phyloP scores from a whole-genome alignment of 2,329 filamentous ascomycete genomes.

The Neonectria sp. region DNA sequence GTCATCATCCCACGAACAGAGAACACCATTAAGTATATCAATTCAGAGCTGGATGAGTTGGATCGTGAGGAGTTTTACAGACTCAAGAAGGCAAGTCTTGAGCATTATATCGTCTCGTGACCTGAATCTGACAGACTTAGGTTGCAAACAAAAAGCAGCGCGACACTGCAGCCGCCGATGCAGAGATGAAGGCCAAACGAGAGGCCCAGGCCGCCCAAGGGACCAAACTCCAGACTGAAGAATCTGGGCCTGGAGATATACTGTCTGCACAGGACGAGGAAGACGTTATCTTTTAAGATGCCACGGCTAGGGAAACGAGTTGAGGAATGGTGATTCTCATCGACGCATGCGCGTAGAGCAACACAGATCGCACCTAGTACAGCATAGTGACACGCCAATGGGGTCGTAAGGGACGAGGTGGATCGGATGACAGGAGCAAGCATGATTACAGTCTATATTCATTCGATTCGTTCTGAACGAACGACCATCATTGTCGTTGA shows the following conservation, averaged over 20 bases:
- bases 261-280: slow-evolving; percentile 83
- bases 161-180: slow-evolving; percentile 80
- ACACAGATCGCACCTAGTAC: neutral
- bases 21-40: slow-evolving; percentile 99
- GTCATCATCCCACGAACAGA: slow-evolving; percentile 98
- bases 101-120: no score
- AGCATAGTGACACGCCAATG: neutral
- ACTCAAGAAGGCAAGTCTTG: slow-evolving; percentile 80
- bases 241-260: slow-evolving; percentile 69
- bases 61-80: slow-evolving; percentile 99
- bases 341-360: neutral
- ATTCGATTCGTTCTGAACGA: slow-evolving; percentile 9
- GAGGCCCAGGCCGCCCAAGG: slow-evolving; percentile 59
- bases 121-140: slow-evolving; percentile 46
- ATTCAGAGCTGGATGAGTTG: slow-evolving; percentile 96
- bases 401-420: neutral
- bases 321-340: neutral
- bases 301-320: neutral
- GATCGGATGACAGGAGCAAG: neutral
- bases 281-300: slow-evolving; percentile 85
- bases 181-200: slow-evolving; percentile 82
- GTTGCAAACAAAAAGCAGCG: slow-evolving; percentile 88
- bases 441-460: neutral
- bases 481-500: slow-evolving; percentile 80
- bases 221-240: slow-evolving; percentile 58